Evolutionary conservation across 176 grass and related monocot species (phyloP).

Genomic region (Eragrostis nindensis): DNA sequence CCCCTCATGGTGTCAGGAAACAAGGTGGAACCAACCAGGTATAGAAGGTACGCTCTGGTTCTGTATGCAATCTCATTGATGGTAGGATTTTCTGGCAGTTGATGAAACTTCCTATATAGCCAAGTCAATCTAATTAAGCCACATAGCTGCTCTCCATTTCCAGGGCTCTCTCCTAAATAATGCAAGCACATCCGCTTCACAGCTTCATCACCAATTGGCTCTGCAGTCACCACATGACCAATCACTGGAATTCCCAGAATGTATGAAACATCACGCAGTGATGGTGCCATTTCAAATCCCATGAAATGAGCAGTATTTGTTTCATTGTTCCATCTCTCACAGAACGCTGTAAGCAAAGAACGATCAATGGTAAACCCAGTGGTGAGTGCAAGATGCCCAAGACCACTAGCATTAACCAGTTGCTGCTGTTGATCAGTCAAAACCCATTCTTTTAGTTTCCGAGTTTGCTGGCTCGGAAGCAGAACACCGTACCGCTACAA

Average conservation of each 20-base stretch:
- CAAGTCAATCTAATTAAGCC: conserved; percentile 69
- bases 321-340: conserved; percentile 69
- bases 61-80: conserved; percentile 53
- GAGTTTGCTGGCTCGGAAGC: conserved; percentile 65
- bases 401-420: conserved; percentile 63
- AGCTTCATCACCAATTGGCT: conserved; percentile 65
- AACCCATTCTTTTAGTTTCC: conserved; percentile 69
- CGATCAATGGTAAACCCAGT: conserved; percentile 66
- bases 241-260: conserved; percentile 68
- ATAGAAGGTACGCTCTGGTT: conserved; percentile 65
- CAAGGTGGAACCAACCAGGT: conserved; percentile 62
- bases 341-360: conserved; percentile 62
- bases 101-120: conserved; percentile 60
- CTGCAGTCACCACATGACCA: conserved; percentile 53
- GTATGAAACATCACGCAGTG: conserved; percentile 60
- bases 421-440: conserved; percentile 56
- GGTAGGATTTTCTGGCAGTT: conserved; percentile 58
- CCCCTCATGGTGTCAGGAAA: conserved; percentile 69
- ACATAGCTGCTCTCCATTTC: conserved; percentile 58
- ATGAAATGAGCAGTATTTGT: conserved; percentile 65
- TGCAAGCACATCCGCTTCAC: conserved; percentile 58
- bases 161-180: conserved; percentile 61
- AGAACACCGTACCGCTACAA: conserved; percentile 58
- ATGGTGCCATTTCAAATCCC: conserved; percentile 67
- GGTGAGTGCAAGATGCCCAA: conserved; percentile 68